A percentile compares a stretch with the other conserved stretches of the same genome.
Conservation (phyloP, 2,329 filamentous ascomycete genomes). For the Colletotrichum sojae region DNA sequence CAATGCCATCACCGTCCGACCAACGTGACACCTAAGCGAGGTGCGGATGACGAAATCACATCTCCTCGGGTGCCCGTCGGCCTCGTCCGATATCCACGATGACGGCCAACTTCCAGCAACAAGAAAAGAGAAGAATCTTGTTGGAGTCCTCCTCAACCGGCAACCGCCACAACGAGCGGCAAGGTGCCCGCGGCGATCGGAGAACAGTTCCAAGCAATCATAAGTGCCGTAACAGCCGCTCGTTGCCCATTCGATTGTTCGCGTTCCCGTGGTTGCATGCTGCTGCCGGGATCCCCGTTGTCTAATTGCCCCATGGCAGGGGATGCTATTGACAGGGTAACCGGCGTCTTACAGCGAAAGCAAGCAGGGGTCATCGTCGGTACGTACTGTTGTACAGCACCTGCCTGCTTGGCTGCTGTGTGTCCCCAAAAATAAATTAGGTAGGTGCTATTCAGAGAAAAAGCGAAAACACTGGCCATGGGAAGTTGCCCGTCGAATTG, state of each 20-base stretch:
- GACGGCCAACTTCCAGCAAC: background rate
- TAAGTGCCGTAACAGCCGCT: conserved; percentile 36
- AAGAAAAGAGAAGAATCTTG: background rate
- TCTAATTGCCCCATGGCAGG: conserved; percentile 23
- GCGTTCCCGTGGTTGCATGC: conserved; percentile 37
- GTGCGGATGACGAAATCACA: background rate
- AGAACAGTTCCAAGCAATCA: conserved; percentile 34
- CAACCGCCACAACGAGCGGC: background rate
- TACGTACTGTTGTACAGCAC: background rate
- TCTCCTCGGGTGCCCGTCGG: too few relatives aligned
- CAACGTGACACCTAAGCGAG: background rate
- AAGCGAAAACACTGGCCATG: too few relatives aligned
- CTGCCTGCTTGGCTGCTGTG: conserved; percentile 13
- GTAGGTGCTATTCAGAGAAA: too few relatives aligned
- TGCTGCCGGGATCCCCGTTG: conserved; percentile 28
- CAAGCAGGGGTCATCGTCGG: conserved; percentile 1
- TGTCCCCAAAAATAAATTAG: conserved; percentile 34
- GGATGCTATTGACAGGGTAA: conserved; percentile 36
- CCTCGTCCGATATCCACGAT: background rate
- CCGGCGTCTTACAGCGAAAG: conserved; percentile 25
- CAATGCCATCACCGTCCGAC: too few relatives aligned
- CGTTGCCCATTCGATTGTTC: conserved; percentile 35
- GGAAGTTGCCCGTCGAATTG: too few relatives aligned
- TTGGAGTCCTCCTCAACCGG: conserved; percentile 8
- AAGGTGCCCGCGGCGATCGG: conserved; percentile 31